Evolutionary conservation across 139 green algal species (phyloP).

Genomic region (Pseudopediastrum boryanum): DNA sequence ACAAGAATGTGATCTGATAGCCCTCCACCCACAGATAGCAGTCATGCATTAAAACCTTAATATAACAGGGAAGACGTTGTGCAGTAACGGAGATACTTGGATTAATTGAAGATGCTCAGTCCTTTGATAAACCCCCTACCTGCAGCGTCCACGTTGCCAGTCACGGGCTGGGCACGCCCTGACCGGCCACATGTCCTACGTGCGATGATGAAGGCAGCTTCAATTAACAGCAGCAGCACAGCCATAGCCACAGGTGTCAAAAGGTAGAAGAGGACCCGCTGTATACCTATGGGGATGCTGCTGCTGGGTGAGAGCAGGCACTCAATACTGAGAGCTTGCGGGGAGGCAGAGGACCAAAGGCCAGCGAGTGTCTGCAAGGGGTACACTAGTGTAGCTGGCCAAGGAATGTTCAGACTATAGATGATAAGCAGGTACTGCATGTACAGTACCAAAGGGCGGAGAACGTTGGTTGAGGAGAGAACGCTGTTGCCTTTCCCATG

Average conservation of each 20-base stretch:
- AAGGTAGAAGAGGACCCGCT: conserved; percentile 1
- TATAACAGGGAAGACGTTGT: too few species aligned
- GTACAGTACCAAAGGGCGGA: too few species aligned
- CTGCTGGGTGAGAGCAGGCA: background rate
- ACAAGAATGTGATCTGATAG: too few species aligned
- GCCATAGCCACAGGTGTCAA: background rate
- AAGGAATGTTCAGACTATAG: background rate
- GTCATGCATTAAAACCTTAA: too few species aligned
- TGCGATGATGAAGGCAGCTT: background rate
- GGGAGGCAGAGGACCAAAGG: background rate
- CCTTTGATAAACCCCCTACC: too few species aligned
- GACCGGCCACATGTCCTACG: background rate
- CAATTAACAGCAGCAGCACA: background rate
- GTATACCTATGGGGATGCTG: background rate
- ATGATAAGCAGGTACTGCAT: conserved; percentile 17
- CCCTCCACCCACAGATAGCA: too few species aligned
- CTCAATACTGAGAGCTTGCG: background rate
- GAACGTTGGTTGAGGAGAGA: too few species aligned
- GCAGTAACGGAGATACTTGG: too few species aligned
- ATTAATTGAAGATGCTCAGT: too few species aligned
- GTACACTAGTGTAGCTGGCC: background rate
- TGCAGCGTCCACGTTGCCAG: background rate
- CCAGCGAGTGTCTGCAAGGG: background rate
- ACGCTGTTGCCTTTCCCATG: too few species aligned
- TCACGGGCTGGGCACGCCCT: background rate